Evolutionary conservation across 202 grass and related monocot species (phyloP), one percentile per base, ranked within the genome.

Genomic region (Cymbopogon flexuosus): DNA sequence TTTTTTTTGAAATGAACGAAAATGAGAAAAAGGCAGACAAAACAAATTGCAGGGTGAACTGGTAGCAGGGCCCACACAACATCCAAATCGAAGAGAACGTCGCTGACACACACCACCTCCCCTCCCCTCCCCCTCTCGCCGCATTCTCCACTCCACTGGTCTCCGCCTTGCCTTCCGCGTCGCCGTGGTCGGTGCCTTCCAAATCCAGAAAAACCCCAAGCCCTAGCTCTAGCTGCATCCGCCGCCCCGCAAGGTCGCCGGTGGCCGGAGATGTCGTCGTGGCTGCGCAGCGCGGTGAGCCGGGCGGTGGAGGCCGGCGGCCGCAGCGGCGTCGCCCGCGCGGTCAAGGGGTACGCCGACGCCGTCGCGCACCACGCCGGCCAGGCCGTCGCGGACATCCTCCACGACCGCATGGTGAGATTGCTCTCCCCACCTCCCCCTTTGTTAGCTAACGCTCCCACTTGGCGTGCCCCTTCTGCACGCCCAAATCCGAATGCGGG

Each of bases 351-450:
- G 8, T 99, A 96, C 84, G 96, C 95, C 23, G 95, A 90, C 52
- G 88, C 90, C 72, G 95, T 95, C 78, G 95, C 89, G 29, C 90
- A 98, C 76, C 95, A 98, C 81, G 95, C 96, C 37, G 96, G 96
- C 29, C 96, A 95, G 88, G 96, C 92, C 29, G 90, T 98, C 12
- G 87, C 90, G 23, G 96, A 93, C 33, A 93, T 96, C 68, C 84
- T 99, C 27, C 96, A 96, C 77, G 92, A 96, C 77, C 87, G 88
- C 65, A 86, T 91, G 78, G 96, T 99, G 77, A 82, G 81, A 65
- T 57, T 24, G 63, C 18, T 52, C 37, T 9, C 37, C 37, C 37
- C 36, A 51, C 10, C 15, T 59, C 19, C 16, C 62, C 31, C 34
- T 47, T 49, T 41, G 21, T 22, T n/a, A 29, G n/a, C 22, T 16